Evolutionary conservation across 2,329 filamentous ascomycete genomes (phyloP).

Genomic region (Scedosporium aurantiacum): DNA sequence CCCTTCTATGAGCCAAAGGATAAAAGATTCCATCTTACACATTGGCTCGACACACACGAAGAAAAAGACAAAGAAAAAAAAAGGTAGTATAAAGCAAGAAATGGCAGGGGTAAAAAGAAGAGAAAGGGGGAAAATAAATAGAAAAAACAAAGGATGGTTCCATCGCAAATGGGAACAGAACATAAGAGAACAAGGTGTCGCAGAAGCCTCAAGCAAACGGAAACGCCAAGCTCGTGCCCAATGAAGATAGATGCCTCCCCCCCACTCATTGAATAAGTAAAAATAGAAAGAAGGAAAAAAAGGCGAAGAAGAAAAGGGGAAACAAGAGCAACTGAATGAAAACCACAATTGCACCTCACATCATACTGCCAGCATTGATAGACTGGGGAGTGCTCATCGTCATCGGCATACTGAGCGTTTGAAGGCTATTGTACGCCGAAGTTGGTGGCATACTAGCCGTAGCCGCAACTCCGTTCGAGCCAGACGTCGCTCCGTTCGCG

Average conservation of each 20-base stretch:
- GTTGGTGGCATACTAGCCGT: conserved; percentile 16
- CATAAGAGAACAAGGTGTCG: conserved; percentile 7
- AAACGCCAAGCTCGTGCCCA: neutral
- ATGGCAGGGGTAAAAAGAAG: conserved; percentile 3
- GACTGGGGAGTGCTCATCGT: conserved; percentile 45
- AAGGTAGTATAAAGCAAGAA: neutral
- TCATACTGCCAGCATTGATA: conserved; percentile 33
- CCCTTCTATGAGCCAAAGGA: conserved; percentile 4
- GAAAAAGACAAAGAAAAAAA: conserved; percentile 4
- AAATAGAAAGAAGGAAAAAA: no score
- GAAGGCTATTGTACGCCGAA: conserved; percentile 43
- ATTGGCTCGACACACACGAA: neutral
- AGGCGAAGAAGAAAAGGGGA: conserved; percentile 9
- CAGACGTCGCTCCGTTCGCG: conserved; percentile 14
- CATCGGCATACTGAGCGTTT: conserved; percentile 55
- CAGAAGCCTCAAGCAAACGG: neutral
- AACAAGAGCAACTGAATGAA: neutral
- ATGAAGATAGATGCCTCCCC: neutral
- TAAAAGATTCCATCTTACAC: neutral
- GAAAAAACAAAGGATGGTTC: conserved; percentile 5
- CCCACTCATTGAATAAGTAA: conserved; percentile 1
- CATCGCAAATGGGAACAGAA: neutral
- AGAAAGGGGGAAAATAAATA: conserved; percentile 15
- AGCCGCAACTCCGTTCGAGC: conserved; percentile 15
- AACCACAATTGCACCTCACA: conserved; percentile 19